phyloP scores from a whole-genome alignment of 768 basidiomycete genomes.

The Psilocybe cubensis region DNA sequence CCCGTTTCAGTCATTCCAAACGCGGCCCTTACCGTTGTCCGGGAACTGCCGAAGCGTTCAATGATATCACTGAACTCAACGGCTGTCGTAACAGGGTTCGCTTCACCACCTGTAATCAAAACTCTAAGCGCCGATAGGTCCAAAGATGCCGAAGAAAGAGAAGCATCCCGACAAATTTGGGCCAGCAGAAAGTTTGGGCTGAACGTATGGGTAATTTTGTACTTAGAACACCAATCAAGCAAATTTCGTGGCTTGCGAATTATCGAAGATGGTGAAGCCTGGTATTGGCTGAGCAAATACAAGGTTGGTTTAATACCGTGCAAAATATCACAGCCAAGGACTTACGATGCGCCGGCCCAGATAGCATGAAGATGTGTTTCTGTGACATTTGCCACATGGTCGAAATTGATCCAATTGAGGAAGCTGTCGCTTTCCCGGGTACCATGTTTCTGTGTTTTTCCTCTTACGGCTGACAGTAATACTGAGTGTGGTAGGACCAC shows the following conservation, averaged over 20 bases:
- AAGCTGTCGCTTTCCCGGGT: neutral
- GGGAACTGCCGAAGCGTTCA: neutral
- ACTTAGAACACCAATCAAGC: neutral
- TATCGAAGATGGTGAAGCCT: neutral
- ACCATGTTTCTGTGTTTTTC: neutral
- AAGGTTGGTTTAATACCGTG: neutral
- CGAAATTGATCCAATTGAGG: constrained; percentile 3
- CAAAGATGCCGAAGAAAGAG: neutral
- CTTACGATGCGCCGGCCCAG: neutral
- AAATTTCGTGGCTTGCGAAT: neutral
- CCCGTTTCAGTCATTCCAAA: constrained; percentile 5
- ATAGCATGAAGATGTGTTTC: constrained; percentile 1
- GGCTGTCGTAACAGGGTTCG: neutral
- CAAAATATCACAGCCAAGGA: neutral
- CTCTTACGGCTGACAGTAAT: neutral
- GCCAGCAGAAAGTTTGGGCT: constrained; percentile 3
- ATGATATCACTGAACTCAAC: constrained; percentile 1
- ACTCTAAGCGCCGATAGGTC: neutral
- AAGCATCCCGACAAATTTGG: neutral
- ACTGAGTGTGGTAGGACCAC: neutral
- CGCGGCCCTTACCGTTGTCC: neutral
- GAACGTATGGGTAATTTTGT: neutral
- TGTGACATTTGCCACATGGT: neutral
- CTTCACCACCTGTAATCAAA: constrained; percentile 1
- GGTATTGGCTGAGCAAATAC: neutral